Conservation (phyloP, 2,329 filamentous ascomycete species). For the Phyllosticta capitalensis region DNA sequence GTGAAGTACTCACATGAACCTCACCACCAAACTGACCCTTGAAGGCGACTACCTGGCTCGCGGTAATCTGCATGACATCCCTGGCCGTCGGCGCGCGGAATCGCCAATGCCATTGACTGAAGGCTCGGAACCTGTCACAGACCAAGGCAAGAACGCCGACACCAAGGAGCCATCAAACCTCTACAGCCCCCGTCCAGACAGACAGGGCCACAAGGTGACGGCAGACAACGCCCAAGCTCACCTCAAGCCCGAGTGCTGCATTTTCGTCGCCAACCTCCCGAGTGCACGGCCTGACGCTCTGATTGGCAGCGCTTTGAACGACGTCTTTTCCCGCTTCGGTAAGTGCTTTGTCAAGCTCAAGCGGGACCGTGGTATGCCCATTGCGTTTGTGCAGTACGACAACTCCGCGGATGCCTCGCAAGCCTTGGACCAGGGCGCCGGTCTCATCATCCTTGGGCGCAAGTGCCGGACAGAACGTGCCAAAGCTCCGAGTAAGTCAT, state of each 20-base stretch:
- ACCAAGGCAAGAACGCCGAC: background rate
- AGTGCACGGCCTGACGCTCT: background rate
- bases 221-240: conserved; percentile 4
- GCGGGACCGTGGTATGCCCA: conserved; percentile 1
- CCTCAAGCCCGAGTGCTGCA: conserved; percentile 1
- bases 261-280: conserved; percentile 9
- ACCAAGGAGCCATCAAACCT: background rate
- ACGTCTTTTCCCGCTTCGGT: background rate
- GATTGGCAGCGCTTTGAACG: background rate
- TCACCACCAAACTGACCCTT: background rate
- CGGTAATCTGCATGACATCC: background rate
- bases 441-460: background rate
- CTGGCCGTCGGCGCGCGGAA: background rate
- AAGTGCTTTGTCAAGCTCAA: conserved; percentile 8
- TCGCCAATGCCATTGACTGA: background rate
- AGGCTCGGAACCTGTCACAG: background rate
- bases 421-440: background rate
- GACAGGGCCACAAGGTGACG: background rate
- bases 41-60: background rate
- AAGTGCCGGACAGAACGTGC: conserved; percentile 3
- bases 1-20: background rate
- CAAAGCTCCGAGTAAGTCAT: conserved; percentile 6
- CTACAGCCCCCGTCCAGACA: background rate
- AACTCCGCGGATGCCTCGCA: background rate
- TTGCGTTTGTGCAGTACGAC: conserved; percentile 6